These are phyloP conservation scores for Macrolepiota dolichaula DNA, from an alignment of 768 basidiomycete species.

Conservation along the genomic window DNA sequence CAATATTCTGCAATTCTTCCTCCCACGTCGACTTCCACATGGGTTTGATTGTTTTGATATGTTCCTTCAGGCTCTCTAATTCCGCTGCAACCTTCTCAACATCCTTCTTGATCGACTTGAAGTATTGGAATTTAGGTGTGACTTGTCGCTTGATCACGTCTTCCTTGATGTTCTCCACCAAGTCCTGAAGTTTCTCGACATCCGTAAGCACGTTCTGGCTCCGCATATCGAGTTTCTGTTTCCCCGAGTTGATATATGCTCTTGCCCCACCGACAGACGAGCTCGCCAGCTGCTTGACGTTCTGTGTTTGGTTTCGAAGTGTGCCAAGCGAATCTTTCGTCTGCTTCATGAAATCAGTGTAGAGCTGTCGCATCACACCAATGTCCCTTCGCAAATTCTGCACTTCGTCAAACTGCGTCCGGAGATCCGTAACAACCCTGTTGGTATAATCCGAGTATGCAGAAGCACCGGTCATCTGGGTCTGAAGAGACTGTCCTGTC, in stretches of 20 bases:
- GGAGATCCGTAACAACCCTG: slow-evolving; percentile 77
- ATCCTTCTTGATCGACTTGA: slow-evolving; percentile 72
- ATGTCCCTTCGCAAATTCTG: slow-evolving; percentile 92
- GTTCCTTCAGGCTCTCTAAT: slow-evolving; percentile 74
- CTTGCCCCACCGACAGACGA: slow-evolving; percentile 83
- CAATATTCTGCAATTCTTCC: slow-evolving; percentile 91
- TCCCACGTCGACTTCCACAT: slow-evolving; percentile 99
- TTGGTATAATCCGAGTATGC: slow-evolving; percentile 67
- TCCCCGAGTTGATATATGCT: slow-evolving; percentile 87
- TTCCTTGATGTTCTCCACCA: slow-evolving; percentile 83
- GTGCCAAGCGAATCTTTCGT: slow-evolving; percentile 83
- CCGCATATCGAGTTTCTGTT: slow-evolving; percentile 83
- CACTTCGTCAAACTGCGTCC: slow-evolving; percentile 92
- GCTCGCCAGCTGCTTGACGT: slow-evolving; percentile 83
- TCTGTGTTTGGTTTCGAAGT: slow-evolving; percentile 80
- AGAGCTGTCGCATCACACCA: slow-evolving; percentile 90
- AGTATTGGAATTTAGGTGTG: slow-evolving; percentile 70
- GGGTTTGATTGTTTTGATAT: slow-evolving; percentile 86
- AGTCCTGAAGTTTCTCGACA: slow-evolving; percentile 91
- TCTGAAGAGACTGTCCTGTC: slow-evolving; percentile 67
- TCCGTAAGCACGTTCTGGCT: slow-evolving; percentile 89
- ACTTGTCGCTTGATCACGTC: slow-evolving; percentile 89
- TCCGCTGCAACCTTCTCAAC: slow-evolving; percentile 63
- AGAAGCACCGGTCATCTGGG: slow-evolving; percentile 76
- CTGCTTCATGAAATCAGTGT: slow-evolving; percentile 89